phyloP scores from a whole-genome alignment of 257 asterid genomes.

The Penstemon barbatus region DNA sequence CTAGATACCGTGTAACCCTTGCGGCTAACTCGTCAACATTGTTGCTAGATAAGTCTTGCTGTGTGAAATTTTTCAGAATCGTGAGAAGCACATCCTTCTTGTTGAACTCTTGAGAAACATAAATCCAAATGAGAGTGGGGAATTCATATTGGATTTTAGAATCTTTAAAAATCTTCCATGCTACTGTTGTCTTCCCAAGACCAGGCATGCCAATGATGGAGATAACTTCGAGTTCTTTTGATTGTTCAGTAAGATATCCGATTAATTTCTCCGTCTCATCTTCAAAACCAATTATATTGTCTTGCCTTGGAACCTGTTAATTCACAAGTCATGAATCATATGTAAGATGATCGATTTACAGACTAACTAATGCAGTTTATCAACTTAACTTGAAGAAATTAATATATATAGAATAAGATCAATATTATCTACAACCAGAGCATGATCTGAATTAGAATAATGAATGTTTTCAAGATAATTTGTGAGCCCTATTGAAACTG shows the following conservation, averaged over 20 bases:
- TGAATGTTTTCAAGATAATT: no score
- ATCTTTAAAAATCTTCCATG: conserved; percentile 15
- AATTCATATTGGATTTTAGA: not conserved
- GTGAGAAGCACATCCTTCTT: conserved; percentile 5
- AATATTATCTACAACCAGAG: no score
- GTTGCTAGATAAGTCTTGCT: no score
- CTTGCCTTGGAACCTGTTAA: not conserved
- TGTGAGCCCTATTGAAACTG: no score
- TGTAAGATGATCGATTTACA: no score
- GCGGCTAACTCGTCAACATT: not conserved
- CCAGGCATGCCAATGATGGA: conserved; percentile 29
- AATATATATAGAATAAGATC: no score
- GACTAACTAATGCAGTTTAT: no score
- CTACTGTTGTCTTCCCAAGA: not conserved
- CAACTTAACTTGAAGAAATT: no score
- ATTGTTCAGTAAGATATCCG: not conserved
- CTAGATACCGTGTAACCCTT: not conserved
- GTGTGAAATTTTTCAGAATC: not conserved
- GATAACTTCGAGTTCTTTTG: not conserved
- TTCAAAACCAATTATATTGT: conserved; percentile 3
- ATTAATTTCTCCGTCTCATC: not conserved
- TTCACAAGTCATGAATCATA: no score
- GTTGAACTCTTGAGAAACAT: not conserved
- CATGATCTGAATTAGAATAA: no score
- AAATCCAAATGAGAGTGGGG: conserved; percentile 20